phyloP scores from a whole-genome alignment of 1,284 basidiomycete genomes.

The Fomitopsis schrenkii region DNA sequence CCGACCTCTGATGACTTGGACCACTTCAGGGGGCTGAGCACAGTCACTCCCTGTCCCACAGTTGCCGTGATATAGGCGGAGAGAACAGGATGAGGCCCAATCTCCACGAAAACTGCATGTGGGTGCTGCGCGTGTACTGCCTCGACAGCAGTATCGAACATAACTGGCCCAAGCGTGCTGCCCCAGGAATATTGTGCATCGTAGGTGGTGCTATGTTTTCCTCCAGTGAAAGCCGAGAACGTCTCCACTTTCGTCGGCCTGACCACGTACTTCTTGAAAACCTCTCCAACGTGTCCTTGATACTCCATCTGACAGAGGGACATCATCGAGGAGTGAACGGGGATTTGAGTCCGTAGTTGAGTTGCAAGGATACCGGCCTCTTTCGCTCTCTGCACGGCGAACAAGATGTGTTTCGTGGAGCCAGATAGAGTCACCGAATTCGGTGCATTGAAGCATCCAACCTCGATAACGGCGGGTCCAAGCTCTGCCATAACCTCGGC shows the following conservation, averaged over 20 bases:
- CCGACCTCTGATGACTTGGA: background rate
- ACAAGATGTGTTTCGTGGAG: constrained; percentile 19
- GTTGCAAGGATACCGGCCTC: constrained; percentile 28
- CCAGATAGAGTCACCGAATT: constrained; percentile 33
- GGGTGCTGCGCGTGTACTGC: constrained; percentile 11
- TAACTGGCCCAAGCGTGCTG: constrained; percentile 28
- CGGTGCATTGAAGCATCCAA: constrained; percentile 36
- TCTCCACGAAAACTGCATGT: constrained; percentile 26
- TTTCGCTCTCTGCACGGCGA: constrained; percentile 22
- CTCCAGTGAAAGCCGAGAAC: constrained; percentile 25
- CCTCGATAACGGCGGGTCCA: constrained; percentile 20
- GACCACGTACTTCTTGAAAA: constrained; percentile 22
- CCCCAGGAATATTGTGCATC: constrained; percentile 34
- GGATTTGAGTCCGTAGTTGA: constrained; percentile 26
- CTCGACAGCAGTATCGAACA: constrained; percentile 23
- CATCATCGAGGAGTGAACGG: constrained; percentile 33
- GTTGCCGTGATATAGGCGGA: constrained; percentile 27
- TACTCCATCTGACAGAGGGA: constrained; percentile 26
- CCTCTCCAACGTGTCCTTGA: constrained; percentile 13
- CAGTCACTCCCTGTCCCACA: background rate
- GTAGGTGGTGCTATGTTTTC: constrained; percentile 13
- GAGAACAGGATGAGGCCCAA: constrained; percentile 35
- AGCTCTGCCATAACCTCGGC: constrained; percentile 8
- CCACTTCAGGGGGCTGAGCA: background rate
- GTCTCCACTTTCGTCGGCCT: constrained; percentile 12